Base-by-base conservation (phyloP, 2,329 filamentous ascomycete genomes). In the Penicillium sp. region DNA sequence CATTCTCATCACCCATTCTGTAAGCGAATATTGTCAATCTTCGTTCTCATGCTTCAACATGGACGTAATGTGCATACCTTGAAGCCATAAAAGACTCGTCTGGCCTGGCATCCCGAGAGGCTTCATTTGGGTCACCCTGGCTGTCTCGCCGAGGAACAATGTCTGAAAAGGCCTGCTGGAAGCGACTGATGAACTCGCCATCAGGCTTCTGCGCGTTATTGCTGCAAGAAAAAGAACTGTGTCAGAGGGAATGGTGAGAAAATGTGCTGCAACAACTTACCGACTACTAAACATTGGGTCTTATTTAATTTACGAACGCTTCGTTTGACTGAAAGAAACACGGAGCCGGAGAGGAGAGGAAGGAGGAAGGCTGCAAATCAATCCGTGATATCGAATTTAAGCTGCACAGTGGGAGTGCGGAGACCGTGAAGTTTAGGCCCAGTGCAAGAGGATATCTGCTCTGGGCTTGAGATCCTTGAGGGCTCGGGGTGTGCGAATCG, bases 151-250 rank as follows among this genome's bases (percentile, higher is more conserved):
- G 79, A 67, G 54, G 77, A 53, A 81, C 78, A 58, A 95, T 79
- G 65, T 92, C 85, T 43, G 90, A 88, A 68, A 96, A 96, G 63
- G 84, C 86, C 67, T 90, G 84, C 72, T 89, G 89, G 77, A 96
- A 96, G 72, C 85, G 86, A 74, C 86, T 86, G 71, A 94, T 86
- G 69, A 96, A 82, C 67, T 92, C 90, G 70, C 92, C 89, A 72
- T 85, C 86, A 52, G 91, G 91, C 78, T 96, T 96, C 74, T 91
- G 89, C 52, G 89, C 86, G 73, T 84, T 91, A 68, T 84, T 89
- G 76, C 87, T 90, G 63, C 55, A 18, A 19, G 14, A 10, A 7
- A 44, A 27, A 23, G 5, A 5, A 5, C 3, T 23, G 23, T 14
- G 27, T 50, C 30, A 38, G 48, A 51, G n/a, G n/a, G 2, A 30